Evolutionary conservation across 1,284 basidiomycete species (phyloP), one percentile per base, ranked within the genome.

Genomic region (Psilocybe mexicana): DNA sequence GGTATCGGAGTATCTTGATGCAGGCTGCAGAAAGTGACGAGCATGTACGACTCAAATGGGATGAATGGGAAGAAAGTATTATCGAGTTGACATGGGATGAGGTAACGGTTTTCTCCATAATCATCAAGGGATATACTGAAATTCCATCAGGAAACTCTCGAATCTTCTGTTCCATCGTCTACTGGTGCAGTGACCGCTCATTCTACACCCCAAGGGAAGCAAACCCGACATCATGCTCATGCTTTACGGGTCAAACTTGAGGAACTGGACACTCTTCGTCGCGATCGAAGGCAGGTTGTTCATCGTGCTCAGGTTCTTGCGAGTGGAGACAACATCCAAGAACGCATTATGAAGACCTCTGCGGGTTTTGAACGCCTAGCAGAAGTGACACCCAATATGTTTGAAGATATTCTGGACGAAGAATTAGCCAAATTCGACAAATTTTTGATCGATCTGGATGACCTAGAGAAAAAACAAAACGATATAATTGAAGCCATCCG

Each of bases 341-440:
- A 84, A 2, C 80, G 85, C 1, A 86, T 98, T 30, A 67, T 91
- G 63, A 82, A 80, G 55, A 87, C 87, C 45, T 87, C 92, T 0
- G 76, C 79, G 42, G 80, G 80, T 3, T 78, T 90, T 63, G 81
- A 86, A 67, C 76, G 84, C 7, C 82, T 89, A 68, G 81, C 83
- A 1, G 88, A 93, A 67, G 85, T 94, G 12, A 84, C 86, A 52
- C 88, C 94, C 0, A 88, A 87, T 25, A 90, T 90, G 86, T 96
- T 96, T 67, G 91, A 94, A 67, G 87, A 89, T 59, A 77, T 93
- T 12, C 85, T 91, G 30, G 90, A 95, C 56, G 81, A 86, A 60
- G 88, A 92, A 63, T 72, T 98, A 54, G 78, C 79, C 1, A 96
- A 95, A 74, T 97, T 93, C 64, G 89, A 94, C 56, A 83, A 81